Conservation (phyloP, 176 grass and related monocot genomes). For the Eragrostis curvula region DNA sequence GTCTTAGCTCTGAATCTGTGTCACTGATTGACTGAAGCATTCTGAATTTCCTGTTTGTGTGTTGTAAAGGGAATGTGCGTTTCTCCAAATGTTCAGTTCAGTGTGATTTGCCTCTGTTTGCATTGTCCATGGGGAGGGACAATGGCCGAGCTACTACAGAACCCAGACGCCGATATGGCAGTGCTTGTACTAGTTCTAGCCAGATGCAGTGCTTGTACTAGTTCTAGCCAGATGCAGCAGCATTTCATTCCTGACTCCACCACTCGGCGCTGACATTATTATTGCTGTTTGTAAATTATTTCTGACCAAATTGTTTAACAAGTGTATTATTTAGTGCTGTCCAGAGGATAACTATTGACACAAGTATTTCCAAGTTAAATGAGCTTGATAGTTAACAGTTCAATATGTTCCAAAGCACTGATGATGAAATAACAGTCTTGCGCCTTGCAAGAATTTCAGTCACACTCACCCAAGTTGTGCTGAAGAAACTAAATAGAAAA, state of each 20-base stretch:
- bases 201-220: no score
- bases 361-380: slow-evolving; percentile 8
- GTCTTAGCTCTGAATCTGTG: no score
- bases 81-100: no score
- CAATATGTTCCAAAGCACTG: background rate
- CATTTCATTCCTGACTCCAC: background rate
- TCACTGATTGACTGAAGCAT: no score
- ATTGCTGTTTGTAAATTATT: slow-evolving; percentile 34
- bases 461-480: slow-evolving; percentile 25
- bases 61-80: no score
- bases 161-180: no score
- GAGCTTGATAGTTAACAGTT: background rate
- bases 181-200: no score
- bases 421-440: no score
- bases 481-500: background rate
- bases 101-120: no score
- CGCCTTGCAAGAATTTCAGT: background rate
- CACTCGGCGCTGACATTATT: background rate
- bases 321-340: background rate
- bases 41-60: no score
- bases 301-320: background rate
- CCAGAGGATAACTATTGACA: background rate
- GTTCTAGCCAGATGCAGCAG: slow-evolving; percentile 4
- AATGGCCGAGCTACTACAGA: no score
- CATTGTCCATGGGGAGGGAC: no score